Base-by-base conservation (phyloP, 73 alveolate species). In the Effrenium voratum region DNA sequence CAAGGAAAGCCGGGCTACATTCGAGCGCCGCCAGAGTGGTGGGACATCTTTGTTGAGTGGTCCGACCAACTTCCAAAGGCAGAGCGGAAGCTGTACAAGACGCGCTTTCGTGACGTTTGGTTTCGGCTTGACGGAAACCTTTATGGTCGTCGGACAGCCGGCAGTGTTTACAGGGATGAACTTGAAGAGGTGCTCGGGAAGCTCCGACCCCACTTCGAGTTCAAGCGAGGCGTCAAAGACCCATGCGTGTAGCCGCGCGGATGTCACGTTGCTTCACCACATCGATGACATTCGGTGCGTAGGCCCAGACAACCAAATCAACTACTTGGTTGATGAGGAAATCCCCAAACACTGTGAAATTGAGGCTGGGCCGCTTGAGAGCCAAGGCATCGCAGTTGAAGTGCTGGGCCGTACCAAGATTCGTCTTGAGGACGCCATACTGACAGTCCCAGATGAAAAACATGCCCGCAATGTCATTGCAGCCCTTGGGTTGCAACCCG, bases 91-190 rank as follows among this genome's bases (percentile, higher is more conserved):
- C 22, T 6, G 70, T 30, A 28, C 28, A 2, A 30, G 46, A 45
- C 3, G 12, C 12, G 46, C 68, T 22, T 44, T 52, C 49, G n/a
- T 28, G 91, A 44, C 22, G 1, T 13, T 24, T 22, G 1, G 38
- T 77, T 77, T 52, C 46, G 91, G 2, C 72, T 46, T 47, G 91
- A 80, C 49, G 86, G 86, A 8, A 76, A 41, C 59, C 86, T 76
- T 2, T 12, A 38, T 43, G 86, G 86, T 10, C 55, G 59, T 2
- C 46, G 86, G 22, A 76, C 86, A 2, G 86, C 86, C 28, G 86
- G 44, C 3, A 32, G 47, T 19, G 81, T n/a, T 5, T 70, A 34
- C 81, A 15, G 81, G 47, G 36, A 70, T 22, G 81, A 70, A 46
- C 47, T 70, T 3, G 47, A 70, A 70, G 86, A 38, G 36, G n/a